A percentile compares a stretch with the other conserved stretches of the same genome.
Evolutionary conservation across 2,329 filamentous ascomycete genomes (phyloP).

Genomic region (Diplodia scrobiculata): DNA sequence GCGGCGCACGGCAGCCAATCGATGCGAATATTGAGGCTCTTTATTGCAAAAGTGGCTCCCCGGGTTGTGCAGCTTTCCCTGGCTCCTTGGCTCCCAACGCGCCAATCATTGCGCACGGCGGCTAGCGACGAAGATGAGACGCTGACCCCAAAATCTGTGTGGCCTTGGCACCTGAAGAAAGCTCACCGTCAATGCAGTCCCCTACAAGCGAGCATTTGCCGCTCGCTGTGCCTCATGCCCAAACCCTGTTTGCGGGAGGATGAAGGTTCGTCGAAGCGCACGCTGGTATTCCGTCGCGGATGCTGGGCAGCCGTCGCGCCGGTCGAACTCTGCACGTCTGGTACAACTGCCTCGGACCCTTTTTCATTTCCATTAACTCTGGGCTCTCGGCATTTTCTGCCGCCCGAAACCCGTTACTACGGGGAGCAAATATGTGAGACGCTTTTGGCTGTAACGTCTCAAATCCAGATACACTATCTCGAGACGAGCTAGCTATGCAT

Average conservation of each 20-base stretch:
- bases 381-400: background rate
- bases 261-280: background rate
- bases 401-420: background rate
- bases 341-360: background rate
- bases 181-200: conserved; percentile 9
- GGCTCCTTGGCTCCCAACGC: background rate
- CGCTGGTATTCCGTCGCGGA: background rate
- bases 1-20: conserved; percentile 11
- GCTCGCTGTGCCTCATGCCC: conserved; percentile 18
- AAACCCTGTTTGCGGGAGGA: conserved; percentile 15
- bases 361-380: background rate
- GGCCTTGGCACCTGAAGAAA: background rate
- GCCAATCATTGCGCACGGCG: background rate
- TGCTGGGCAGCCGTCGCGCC: background rate
- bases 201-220: conserved; percentile 1
- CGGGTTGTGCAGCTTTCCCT: background rate
- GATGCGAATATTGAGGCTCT: conserved; percentile 10
- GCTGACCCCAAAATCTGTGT: conserved; percentile 5
- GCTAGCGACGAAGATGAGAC: conserved; percentile 14
- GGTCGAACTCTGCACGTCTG: background rate
- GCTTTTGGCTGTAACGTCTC: background rate
- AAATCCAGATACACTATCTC: background rate
- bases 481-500: background rate
- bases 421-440: background rate
- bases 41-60: conserved; percentile 22